Evolutionary conservation across 768 basidiomycete species (phyloP), one percentile per base, ranked within the genome.

Genomic region (Hemileccinum rubropunctum): DNA sequence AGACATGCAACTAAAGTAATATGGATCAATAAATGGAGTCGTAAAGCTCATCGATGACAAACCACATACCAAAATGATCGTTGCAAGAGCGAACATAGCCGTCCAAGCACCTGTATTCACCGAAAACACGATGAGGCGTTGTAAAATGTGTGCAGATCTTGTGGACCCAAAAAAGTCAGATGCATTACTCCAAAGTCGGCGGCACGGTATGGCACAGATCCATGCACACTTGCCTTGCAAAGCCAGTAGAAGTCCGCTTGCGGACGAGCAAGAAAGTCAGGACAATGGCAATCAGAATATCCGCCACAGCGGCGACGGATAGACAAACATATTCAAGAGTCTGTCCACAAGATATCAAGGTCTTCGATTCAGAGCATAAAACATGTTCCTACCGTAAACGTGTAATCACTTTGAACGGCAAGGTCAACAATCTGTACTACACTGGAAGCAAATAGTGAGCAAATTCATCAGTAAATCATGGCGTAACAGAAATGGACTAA

Each of bases 51-150:
- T 12, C 28, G 4, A 13, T 82, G 82, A 82, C 78, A n/a, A n/a
- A 7, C 2, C 20, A 38, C 9, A 12, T 8, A 30, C 28, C 28
- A 2, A 79, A 78, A 42, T 83, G n/a, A 28, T 17, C 10, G 15
- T 71, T 1, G 76, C 73, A 64, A 81, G 81, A 13, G 73, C 66
- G 10, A 57, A 60, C 0, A 80, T 77, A 54, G 82, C 81, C 17
- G 78, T 72, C 6, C 75, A 76, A 9, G 82, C 71, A 0, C 77
- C 71, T 6, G 32, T 40, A 5, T 40, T 40, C 23, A 45, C 32
- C 6, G 37, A n/a, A 26, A 45, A 41, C 27, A 51, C 21, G 4
- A 15, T 38, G 27, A 50, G 42, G 26, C 48, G 42, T 44, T 39
- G 42, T 9, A 50, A 28, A 9, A 44, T 13, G 9, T 37, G 48